These are phyloP conservation scores for Parafenestella ontariensis DNA, from an alignment of 2,329 filamentous ascomycete genomes.

Conservation along the genomic window DNA sequence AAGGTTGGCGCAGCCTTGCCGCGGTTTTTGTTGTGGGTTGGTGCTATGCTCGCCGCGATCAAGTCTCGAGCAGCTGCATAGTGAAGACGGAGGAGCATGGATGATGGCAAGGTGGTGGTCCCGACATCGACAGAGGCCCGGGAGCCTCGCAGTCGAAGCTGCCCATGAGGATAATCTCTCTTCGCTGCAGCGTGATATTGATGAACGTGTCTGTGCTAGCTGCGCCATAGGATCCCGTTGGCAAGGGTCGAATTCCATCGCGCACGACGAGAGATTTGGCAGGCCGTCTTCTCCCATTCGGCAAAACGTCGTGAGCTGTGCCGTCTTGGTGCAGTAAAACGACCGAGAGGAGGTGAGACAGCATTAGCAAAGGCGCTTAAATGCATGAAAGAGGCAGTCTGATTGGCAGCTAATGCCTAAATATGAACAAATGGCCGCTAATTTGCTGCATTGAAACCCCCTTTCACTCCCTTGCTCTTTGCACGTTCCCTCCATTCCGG, in stretches of 20 bases:
- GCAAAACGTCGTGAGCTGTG: slow-evolving; percentile 25
- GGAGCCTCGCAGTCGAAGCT: slow-evolving; percentile 6
- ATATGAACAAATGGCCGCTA: slow-evolving; percentile 26
- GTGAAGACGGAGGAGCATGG: neutral
- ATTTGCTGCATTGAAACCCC: slow-evolving; percentile 21
- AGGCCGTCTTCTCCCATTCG: slow-evolving; percentile 36
- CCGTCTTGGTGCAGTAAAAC: slow-evolving; percentile 30
- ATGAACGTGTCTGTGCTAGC: slow-evolving; percentile 38
- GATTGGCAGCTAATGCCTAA: slow-evolving; percentile 25
- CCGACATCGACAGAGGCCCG: neutral
- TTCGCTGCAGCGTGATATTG: slow-evolving; percentile 38
- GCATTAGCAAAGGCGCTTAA: slow-evolving; percentile 38
- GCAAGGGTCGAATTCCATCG: slow-evolving; percentile 41
- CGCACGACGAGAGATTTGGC: slow-evolving; percentile 27
- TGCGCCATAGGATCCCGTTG: slow-evolving; percentile 27
- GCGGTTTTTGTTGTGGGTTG: neutral
- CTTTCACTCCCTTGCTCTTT: slow-evolving; percentile 10
- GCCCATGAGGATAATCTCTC: slow-evolving; percentile 30
- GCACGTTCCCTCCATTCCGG: too few species aligned
- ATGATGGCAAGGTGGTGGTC: neutral
- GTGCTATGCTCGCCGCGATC: neutral
- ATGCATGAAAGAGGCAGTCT: slow-evolving; percentile 24
- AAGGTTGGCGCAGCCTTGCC: slow-evolving; percentile 14
- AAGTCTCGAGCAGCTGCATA: neutral
- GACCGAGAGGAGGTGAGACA: slow-evolving; percentile 18